phyloP scores from a whole-genome alignment of 169 alveolate genomes.

The Cryptosporidium andersoni region DNA sequence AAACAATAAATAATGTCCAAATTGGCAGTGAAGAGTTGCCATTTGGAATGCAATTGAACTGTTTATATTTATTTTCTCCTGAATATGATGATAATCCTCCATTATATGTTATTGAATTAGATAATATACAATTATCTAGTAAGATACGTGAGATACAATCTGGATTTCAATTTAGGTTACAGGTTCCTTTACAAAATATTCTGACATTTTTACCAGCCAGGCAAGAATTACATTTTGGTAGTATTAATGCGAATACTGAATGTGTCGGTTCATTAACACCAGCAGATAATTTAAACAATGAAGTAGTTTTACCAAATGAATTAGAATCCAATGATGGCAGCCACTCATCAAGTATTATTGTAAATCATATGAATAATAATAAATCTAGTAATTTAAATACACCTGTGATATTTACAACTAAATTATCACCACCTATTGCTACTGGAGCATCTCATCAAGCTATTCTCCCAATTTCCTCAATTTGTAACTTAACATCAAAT shows the following conservation, averaged over 20 bases:
- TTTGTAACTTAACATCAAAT: neutral
- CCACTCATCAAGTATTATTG: no score
- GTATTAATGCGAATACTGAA: neutral
- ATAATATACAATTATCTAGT: slow-evolving; percentile 58
- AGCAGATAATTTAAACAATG: neutral
- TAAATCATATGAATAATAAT: no score
- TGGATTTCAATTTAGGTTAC: slow-evolving; percentile 56
- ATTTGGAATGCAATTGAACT: slow-evolving; percentile 35
- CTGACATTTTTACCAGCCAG: neutral
- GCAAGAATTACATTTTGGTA: no score
- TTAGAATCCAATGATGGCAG: no score
- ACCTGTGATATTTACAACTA: neutral
- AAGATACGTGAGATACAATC: slow-evolving; percentile 56
- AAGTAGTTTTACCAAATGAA: neutral
- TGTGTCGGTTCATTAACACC: no score
- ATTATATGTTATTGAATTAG: slow-evolving; percentile 40
- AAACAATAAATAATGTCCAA: neutral
- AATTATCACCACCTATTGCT: neutral
- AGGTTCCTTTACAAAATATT: slow-evolving; percentile 52
- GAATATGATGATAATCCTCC: slow-evolving; percentile 64
- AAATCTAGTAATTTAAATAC: no score
- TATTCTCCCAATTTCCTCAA: neutral
- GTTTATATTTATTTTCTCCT: slow-evolving; percentile 52
- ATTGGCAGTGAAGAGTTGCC: slow-evolving; percentile 6
- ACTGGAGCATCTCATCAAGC: neutral